These are phyloP conservation scores for Pseudoscleropodium purum DNA, from an alignment of 225 moss, liverwort and hornwort genomes.

Conservation along the genomic window DNA sequence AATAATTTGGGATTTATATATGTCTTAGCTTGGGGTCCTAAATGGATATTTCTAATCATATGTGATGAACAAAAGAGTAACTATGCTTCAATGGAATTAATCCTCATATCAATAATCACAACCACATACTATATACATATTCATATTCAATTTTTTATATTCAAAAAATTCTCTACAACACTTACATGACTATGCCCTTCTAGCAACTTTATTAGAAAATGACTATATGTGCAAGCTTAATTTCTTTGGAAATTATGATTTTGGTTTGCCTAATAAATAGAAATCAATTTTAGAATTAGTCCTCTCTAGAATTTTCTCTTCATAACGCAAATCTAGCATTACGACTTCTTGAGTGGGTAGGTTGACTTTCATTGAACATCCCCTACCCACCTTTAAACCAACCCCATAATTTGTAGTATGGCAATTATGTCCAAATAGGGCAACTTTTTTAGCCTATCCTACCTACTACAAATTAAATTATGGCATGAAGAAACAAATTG, in stretches of 20 bases:
- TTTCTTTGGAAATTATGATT: background rate
- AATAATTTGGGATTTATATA: background rate
- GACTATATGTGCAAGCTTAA: background rate
- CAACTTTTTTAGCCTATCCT: background rate
- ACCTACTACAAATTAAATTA: accelerated
- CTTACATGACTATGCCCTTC: too few species aligned
- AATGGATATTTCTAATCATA: background rate
- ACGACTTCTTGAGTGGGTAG: accelerated
- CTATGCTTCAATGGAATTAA: background rate
- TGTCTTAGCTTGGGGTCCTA: accelerated
- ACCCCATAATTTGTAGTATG: background rate
- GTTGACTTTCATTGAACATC: background rate
- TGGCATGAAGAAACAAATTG: background rate
- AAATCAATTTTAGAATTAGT: background rate
- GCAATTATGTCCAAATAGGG: background rate
- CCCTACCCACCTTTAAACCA: accelerated
- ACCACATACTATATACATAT: background rate
- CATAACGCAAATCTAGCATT: background rate
- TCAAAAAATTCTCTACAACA: background rate
- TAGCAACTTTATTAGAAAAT: accelerated
- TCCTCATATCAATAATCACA: background rate
- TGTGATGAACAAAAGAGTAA: background rate
- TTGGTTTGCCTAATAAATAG: background rate
- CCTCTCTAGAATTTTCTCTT: background rate
- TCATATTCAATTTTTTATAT: background rate